Evolutionary conservation across 495 filamentous ascomycete genomes (phyloP).

Genomic region (Annulohypoxylon maeteangense): DNA sequence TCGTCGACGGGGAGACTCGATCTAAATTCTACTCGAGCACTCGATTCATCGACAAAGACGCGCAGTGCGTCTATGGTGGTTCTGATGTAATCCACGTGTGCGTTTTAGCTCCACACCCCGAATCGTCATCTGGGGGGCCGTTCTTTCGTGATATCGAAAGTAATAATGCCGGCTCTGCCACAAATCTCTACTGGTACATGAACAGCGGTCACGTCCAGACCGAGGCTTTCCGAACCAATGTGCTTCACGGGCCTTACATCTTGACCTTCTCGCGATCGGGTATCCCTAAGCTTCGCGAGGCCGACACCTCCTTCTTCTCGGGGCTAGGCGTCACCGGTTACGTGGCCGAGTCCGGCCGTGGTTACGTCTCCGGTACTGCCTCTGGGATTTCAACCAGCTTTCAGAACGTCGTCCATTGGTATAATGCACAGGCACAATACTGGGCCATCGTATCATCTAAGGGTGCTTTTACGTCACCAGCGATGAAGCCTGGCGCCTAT

Average conservation of each 20-base stretch:
- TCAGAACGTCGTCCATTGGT: conserved; percentile 72
- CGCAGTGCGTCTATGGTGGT: conserved; percentile 66
- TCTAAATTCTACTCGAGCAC: conserved; percentile 76
- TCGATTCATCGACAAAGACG: conserved; percentile 73
- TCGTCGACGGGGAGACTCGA: conserved; percentile 69
- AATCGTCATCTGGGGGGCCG: conserved; percentile 65
- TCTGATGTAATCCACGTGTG: conserved; percentile 60
- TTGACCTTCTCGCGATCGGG: conserved; percentile 70
- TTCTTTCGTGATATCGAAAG: conserved; percentile 74
- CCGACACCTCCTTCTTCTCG: conserved; percentile 68
- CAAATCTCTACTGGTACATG: conserved; percentile 76
- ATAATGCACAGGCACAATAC: conserved; percentile 70
- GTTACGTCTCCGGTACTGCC: conserved; percentile 69
- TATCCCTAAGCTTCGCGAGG: conserved; percentile 58
- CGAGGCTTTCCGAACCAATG: conserved; percentile 67
- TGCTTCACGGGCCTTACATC: conserved; percentile 74
- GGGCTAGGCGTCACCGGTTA: conserved; percentile 68
- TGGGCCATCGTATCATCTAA: conserved; percentile 66
- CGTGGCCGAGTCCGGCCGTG: conserved; percentile 62
- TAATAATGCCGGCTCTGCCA: conserved; percentile 68
- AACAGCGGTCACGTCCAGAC: conserved; percentile 72
- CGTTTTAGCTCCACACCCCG: conserved; percentile 62
- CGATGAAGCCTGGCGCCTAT: conserved; percentile 75
- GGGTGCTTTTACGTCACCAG: conserved; percentile 68
- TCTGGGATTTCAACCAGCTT: conserved; percentile 59